These are phyloP conservation scores for Parascedosporium putredinis DNA, from an alignment of 2,329 filamentous ascomycete genomes.

Conservation along the genomic window DNA sequence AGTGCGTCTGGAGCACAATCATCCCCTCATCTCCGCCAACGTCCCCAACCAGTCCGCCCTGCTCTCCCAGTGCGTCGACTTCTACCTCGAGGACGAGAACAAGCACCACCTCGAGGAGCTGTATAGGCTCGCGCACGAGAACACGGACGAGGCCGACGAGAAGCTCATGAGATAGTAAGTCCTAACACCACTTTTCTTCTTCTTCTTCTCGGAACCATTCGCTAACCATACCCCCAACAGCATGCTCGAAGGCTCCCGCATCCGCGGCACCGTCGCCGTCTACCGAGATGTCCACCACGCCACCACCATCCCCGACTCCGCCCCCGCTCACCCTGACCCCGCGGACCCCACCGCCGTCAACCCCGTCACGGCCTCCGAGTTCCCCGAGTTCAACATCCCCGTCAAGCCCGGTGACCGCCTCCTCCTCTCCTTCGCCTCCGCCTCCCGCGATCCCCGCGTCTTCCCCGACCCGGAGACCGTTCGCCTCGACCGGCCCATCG, in stretches of 20 bases:
- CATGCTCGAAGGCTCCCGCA: constrained; percentile 41
- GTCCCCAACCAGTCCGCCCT: constrained; percentile 48
- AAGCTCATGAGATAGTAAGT: constrained; percentile 23
- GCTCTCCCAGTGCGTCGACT: constrained; percentile 49
- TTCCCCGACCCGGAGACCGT: constrained; percentile 41
- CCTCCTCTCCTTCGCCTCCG: constrained; percentile 38
- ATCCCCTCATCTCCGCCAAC: constrained; percentile 45
- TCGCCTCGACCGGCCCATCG: constrained; percentile 37
- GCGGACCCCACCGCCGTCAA: constrained; percentile 12
- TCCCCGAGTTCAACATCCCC: constrained; percentile 5
- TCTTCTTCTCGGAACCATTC: no score
- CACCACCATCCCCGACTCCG: constrained; percentile 17
- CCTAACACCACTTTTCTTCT: no score
- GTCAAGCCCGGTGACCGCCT: constrained; percentile 34
- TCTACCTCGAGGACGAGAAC: constrained; percentile 42
- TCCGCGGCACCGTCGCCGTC: constrained; percentile 40
- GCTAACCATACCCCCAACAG: constrained; percentile 21
- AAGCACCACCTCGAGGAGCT: constrained; percentile 39
- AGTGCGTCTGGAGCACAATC: constrained; percentile 46
- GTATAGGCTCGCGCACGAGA: constrained; percentile 36
- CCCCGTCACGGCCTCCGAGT: constrained; percentile 12
- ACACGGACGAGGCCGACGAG: constrained; percentile 41
- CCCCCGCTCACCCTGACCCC: constrained; percentile 14
- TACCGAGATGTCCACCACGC: constrained; percentile 32
- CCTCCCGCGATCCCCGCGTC: constrained; percentile 32